Percentiles rank a stretch among this genome's conserved stretches.
Conservation (phyloP, 2,329 filamentous ascomycete genomes). For the Didymella pinodella region DNA sequence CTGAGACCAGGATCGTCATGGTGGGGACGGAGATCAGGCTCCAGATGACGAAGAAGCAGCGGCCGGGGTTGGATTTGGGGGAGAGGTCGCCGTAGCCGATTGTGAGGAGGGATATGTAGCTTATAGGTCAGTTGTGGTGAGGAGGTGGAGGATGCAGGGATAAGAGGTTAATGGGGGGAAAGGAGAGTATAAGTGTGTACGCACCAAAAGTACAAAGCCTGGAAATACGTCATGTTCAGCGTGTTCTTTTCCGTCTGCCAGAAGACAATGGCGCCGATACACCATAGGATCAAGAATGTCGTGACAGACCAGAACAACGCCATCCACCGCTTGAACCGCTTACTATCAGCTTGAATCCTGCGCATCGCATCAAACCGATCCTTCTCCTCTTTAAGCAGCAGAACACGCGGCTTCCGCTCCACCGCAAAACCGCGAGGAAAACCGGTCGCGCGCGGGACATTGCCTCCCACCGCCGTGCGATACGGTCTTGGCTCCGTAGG, state of each 20-base stretch:
- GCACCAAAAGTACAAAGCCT: conserved; percentile 78
- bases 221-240: conserved; percentile 74
- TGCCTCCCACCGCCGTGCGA: conserved; percentile 33
- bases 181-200: neutral
- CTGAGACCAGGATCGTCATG: conserved; percentile 74
- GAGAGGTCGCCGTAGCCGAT: conserved; percentile 86
- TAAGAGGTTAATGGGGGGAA: no score
- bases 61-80: conserved; percentile 78
- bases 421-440: conserved; percentile 14
- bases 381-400: conserved; percentile 66
- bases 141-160: no score
- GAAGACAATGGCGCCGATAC: conserved; percentile 80
- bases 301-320: conserved; percentile 72
- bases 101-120: conserved; percentile 73
- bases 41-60: conserved; percentile 94
- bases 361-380: conserved; percentile 83
- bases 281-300: conserved; percentile 79
- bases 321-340: conserved; percentile 74
- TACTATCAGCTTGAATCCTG: conserved; percentile 73
- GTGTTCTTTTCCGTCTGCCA: conserved; percentile 64
- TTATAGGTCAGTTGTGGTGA: neutral
- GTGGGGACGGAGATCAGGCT: conserved; percentile 84
- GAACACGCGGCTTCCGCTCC: conserved; percentile 54
- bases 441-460: conserved; percentile 9
- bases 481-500: conserved; percentile 35